Conservation (phyloP, 169 alveolate species). For the Plasmodium berghei region DNA sequence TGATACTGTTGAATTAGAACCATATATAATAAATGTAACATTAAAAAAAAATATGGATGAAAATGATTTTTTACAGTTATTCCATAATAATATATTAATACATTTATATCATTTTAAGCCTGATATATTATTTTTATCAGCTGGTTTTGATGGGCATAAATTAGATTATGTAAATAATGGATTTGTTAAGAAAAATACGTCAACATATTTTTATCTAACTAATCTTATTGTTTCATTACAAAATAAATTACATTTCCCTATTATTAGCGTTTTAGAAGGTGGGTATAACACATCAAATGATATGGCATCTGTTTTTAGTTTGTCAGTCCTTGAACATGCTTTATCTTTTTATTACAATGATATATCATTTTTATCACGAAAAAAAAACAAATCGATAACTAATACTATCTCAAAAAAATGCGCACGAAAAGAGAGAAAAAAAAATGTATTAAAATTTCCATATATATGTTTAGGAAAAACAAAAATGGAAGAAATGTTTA, state of each 20-base stretch:
- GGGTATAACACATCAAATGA: conserved; percentile 97
- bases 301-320: conserved; percentile 94
- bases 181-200: conserved; percentile 90
- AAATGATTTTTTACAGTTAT: conserved; percentile 84
- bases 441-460: conserved; percentile 17
- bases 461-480: conserved; percentile 38
- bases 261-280: conserved; percentile 98
- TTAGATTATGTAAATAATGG: conserved; percentile 94
- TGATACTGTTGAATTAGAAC: conserved; percentile 80
- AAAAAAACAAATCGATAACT: not conserved
- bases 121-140: conserved; percentile 94
- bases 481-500: conserved; percentile 45
- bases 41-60: conserved; percentile 88
- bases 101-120: conserved; percentile 94
- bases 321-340: conserved; percentile 94
- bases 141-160: conserved; percentile 99
- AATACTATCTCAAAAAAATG: not conserved
- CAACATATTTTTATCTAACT: conserved; percentile 96
- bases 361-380: not conserved
- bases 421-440: not conserved
- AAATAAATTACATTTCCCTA: conserved; percentile 87
- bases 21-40: conserved; percentile 89
- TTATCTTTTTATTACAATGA: conserved; percentile 82
- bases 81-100: conserved; percentile 91
- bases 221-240: conserved; percentile 94